Percentiles rank a stretch among this genome's conserved stretches.
Conservation (phyloP, 1,284 basidiomycete genomes). For the Phellopilus nigrolimitatus region DNA sequence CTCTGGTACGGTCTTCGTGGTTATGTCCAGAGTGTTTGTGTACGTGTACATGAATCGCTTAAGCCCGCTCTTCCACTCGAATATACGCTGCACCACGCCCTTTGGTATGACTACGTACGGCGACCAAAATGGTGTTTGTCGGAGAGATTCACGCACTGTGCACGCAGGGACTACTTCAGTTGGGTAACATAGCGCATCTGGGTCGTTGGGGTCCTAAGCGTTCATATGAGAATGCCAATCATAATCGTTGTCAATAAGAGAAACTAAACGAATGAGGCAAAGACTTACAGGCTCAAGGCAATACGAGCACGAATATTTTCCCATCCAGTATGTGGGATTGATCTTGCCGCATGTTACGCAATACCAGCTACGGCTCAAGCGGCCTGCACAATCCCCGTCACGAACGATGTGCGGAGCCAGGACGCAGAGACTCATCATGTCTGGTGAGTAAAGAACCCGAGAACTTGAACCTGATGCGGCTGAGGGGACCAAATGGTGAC, state of each 20-base stretch:
- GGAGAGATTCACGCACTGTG: not conserved
- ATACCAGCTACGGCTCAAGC: slow-evolving; percentile 1
- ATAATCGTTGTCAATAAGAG: not conserved
- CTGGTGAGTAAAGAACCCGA: not conserved
- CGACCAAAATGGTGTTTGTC: slow-evolving; percentile 1
- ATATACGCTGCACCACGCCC: not conserved
- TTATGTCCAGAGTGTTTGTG: not conserved
- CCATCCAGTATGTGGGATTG: slow-evolving; percentile 7
- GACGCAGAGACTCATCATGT: not conserved
- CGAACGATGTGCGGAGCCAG: not conserved
- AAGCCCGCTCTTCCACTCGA: not conserved
- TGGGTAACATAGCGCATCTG: not conserved
- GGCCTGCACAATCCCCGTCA: not conserved
- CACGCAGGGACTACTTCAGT: not conserved
- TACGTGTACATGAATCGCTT: slow-evolving; percentile 3
- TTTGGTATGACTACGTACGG: not conserved
- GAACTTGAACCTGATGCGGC: not conserved
- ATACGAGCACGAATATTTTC: slow-evolving; percentile 1
- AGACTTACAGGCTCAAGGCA: not conserved
- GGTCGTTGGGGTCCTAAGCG: not conserved
- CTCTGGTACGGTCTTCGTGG: not conserved
- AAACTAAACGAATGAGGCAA: not conserved
- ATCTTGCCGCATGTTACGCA: slow-evolving; percentile 9
- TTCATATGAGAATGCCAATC: not conserved
- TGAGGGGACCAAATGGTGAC: not conserved